A percentile compares a stretch with the other conserved stretches of the same genome.
Evolutionary conservation across 2,329 filamentous ascomycete species (phyloP).

Genomic region (Chrysoporthe puriensis): DNA sequence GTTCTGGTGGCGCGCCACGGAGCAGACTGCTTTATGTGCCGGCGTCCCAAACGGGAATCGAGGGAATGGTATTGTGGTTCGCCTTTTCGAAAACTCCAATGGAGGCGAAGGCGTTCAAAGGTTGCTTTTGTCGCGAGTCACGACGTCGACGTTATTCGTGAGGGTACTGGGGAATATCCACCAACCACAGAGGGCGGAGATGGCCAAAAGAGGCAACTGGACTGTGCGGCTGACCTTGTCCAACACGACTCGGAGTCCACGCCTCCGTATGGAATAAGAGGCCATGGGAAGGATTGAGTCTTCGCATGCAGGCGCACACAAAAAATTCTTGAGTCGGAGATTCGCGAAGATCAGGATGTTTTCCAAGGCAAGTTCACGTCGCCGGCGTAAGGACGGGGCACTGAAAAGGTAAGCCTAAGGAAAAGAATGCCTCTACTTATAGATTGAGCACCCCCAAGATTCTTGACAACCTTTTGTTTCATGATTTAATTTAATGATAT

Average conservation of each 20-base stretch:
- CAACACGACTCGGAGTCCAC: slow-evolving; percentile 6
- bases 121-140: neutral
- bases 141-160: neutral
- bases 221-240: neutral
- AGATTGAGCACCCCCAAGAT: neutral
- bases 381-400: neutral
- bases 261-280: slow-evolving; percentile 2
- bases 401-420: neutral
- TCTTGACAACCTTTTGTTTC: neutral
- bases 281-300: neutral
- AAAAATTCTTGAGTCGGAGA: no score
- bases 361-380: neutral
- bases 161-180: neutral
- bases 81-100: neutral
- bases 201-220: neutral
- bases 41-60: slow-evolving; percentile 2
- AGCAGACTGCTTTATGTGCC: neutral
- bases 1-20: neutral
- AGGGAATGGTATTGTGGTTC: neutral
- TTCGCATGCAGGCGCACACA: neutral
- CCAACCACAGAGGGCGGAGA: slow-evolving; percentile 1
- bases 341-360: neutral
- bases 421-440: neutral
- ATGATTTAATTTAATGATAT: neutral
- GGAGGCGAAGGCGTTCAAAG: neutral